These are phyloP conservation scores for Boletellus ananas DNA, from an alignment of 768 basidiomycete genomes.

Conservation along the genomic window DNA sequence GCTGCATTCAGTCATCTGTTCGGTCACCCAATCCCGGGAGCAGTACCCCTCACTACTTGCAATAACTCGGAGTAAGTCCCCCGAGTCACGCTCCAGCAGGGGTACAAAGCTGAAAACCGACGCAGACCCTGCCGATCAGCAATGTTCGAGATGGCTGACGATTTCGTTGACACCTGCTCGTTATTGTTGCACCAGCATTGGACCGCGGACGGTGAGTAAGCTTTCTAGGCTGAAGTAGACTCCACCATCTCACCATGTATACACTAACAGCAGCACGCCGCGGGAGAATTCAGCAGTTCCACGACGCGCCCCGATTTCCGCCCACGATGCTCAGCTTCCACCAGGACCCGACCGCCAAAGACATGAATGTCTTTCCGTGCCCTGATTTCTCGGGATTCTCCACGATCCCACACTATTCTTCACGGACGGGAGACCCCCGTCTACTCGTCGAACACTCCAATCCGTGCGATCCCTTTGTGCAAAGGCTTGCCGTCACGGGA, in stretches of 20 bases:
- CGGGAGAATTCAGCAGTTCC: background rate
- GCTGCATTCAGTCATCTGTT: background rate
- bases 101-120: background rate
- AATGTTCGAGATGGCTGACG: background rate
- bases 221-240: background rate
- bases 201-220: conserved; percentile 2
- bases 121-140: background rate
- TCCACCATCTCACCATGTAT: background rate
- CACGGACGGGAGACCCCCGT: background rate
- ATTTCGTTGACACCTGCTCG: background rate
- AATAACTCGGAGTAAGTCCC: background rate
- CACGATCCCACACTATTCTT: background rate
- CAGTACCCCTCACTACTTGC: background rate
- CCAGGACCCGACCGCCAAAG: background rate
- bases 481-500: no score
- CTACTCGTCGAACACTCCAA: background rate
- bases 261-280: background rate
- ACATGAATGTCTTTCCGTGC: background rate
- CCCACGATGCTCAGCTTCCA: no score
- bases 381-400: background rate
- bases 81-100: background rate
- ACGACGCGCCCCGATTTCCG: background rate
- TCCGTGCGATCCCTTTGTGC: background rate
- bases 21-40: background rate
- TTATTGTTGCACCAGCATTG: background rate